phyloP scores from a whole-genome alignment of 495 filamentous ascomycete species.

The Aspergillus sparsus region DNA sequence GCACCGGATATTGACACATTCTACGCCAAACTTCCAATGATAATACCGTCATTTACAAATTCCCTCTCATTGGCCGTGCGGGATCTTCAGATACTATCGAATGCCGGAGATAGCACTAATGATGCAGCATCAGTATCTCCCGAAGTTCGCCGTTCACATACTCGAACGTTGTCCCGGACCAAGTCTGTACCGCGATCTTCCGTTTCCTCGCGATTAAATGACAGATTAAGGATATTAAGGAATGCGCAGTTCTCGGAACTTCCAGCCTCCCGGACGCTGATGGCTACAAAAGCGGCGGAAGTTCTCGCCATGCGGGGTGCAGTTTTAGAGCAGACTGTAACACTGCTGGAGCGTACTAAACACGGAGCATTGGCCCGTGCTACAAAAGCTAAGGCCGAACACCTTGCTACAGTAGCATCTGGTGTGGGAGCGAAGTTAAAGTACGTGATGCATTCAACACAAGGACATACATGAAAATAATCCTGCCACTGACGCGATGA shows the following conservation, averaged over 20 bases:
- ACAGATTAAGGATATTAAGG: conserved; percentile 33
- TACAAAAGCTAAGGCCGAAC: conserved; percentile 55
- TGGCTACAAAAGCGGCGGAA: conserved; percentile 42
- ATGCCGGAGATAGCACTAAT: conserved; percentile 20
- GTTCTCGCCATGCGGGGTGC: conserved; percentile 36
- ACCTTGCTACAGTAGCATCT: conserved; percentile 60
- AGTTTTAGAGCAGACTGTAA: conserved; percentile 43
- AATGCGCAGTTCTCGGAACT: conserved; percentile 35
- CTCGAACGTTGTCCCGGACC: conserved; percentile 31
- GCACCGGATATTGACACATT: conserved; percentile 41
- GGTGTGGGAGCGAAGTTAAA: conserved; percentile 54
- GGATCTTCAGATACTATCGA: conserved; percentile 35
- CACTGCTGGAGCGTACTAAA: conserved; percentile 58
- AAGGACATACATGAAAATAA: conserved; percentile 2
- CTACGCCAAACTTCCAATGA: conserved; percentile 34
- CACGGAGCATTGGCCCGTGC: conserved; percentile 64
- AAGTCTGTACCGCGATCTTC: conserved; percentile 27
- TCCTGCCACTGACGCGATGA: not conserved
- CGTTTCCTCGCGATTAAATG: conserved; percentile 31
- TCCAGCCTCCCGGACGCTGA: conserved; percentile 34
- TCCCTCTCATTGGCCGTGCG: conserved; percentile 28
- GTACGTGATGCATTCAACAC: conserved; percentile 33
- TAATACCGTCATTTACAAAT: conserved; percentile 33
- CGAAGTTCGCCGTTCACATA: conserved; percentile 25
- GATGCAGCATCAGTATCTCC: not conserved